Conservation (phyloP, 75 land plant genomes). For the Azolla pinnata region DNA sequence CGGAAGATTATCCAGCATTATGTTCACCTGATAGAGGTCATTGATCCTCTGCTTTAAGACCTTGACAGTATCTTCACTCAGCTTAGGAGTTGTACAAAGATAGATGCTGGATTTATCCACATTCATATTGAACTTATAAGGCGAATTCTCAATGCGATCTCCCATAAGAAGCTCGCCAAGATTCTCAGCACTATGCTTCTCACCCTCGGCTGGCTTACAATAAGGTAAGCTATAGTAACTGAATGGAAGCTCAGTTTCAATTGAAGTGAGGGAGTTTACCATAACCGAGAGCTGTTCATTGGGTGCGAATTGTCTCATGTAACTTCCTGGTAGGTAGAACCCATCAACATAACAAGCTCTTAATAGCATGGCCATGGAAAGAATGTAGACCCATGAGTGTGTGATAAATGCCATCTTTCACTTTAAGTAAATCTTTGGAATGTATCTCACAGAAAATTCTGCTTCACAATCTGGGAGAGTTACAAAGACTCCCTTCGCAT, state of each 20-base stretch:
- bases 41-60: conserved; percentile 40
- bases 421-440: too few species aligned
- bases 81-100: conserved; percentile 21
- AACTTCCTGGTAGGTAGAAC: conserved; percentile 51
- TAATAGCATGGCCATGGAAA: too few species aligned
- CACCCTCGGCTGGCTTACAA: conserved; percentile 43
- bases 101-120: conserved; percentile 27
- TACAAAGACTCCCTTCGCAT: too few species aligned
- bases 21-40: conserved; percentile 52
- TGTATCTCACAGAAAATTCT: too few species aligned
- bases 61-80: conserved; percentile 22
- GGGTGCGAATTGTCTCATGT: conserved; percentile 22
- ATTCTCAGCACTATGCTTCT: conserved; percentile 52
- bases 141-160: conserved; percentile 55
- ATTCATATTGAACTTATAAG: conserved; percentile 43
- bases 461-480: too few species aligned
- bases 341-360: too few species aligned
- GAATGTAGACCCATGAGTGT: too few species aligned
- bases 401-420: too few species aligned
- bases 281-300: conserved; percentile 31
- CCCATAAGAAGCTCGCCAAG: conserved; percentile 67
- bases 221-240: conserved; percentile 51
- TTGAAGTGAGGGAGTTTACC: conserved; percentile 53
- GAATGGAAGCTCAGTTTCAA: conserved; percentile 54
- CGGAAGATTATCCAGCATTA: conserved; percentile 55